Conservation (phyloP, 805 yeast species). For the Pichia scutulata region DNA sequence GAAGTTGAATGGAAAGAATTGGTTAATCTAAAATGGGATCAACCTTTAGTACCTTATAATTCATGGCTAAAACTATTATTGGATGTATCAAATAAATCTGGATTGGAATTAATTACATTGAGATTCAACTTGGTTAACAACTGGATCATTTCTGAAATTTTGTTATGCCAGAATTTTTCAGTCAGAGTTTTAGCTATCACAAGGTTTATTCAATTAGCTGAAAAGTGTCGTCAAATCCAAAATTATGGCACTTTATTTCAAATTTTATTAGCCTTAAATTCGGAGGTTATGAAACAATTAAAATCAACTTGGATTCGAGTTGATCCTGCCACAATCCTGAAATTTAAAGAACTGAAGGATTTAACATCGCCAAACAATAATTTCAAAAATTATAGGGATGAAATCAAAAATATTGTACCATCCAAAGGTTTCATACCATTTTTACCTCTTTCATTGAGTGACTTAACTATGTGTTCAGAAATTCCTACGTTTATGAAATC, state of each 20-base stretch:
- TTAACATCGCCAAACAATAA: slow-evolving; percentile 70
- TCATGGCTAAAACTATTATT: slow-evolving; percentile 79
- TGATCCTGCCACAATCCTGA: slow-evolving; percentile 62
- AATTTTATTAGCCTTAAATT: slow-evolving; percentile 70
- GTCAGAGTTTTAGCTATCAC: slow-evolving; percentile 67
- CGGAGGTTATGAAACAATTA: slow-evolving; percentile 51
- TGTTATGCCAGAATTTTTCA: slow-evolving; percentile 53
- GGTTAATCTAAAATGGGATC: slow-evolving; percentile 67
- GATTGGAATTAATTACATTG: slow-evolving; percentile 73
- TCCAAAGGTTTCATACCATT: slow-evolving; percentile 83
- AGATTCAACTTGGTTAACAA: slow-evolving; percentile 84
- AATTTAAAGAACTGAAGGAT: slow-evolving; percentile 60
- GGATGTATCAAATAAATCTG: slow-evolving; percentile 40
- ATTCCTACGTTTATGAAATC: slow-evolving; percentile 40
- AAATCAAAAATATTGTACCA: slow-evolving; percentile 47
- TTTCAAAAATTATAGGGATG: slow-evolving; percentile 58
- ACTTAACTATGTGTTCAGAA: slow-evolving; percentile 67
- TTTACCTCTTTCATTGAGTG: slow-evolving; percentile 78
- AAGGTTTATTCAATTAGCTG: slow-evolving; percentile 82
- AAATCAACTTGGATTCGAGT: slow-evolving; percentile 68
- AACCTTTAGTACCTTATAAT: slow-evolving; percentile 55
- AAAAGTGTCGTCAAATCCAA: slow-evolving; percentile 61
- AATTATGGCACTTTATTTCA: slow-evolving; percentile 87
- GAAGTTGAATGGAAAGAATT: slow-evolving; percentile 92
- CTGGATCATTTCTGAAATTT: slow-evolving; percentile 86